Evolutionary conservation across 345 rosid species (phyloP), one percentile per base, ranked within the genome.

Genomic region (Reutealis trisperma): DNA sequence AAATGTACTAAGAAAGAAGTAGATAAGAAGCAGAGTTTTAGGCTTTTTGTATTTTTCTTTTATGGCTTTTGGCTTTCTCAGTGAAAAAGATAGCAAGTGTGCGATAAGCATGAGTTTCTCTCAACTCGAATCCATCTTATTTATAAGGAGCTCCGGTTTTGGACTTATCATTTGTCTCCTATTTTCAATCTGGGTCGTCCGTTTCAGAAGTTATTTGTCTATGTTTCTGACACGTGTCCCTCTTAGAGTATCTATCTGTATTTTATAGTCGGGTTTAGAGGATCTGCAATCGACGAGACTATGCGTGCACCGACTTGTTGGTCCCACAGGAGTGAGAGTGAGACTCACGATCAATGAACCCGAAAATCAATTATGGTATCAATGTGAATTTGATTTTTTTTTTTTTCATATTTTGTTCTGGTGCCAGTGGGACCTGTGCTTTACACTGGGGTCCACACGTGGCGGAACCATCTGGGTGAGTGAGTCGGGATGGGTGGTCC

Each of bases 131-230:
- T 8, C 37, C 16, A 15, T 16, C 6, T 0, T 45, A 54, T 75
- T 65, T 65, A 54, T 55, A 66, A 55, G 42, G 60, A 54, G 60
- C 0, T 57, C 27, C 30, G 0, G 2, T 12, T 71, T 21, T 9
- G 24, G 30, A 72, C 27, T 3, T 21, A 2, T 15, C 12, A 1
- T 15, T 13, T 8, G 44, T 37, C 16, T 21, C 47, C 18, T 49
- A 19, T 37, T 11, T 54, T 24, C 10, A 60, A 76, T 76, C 79
- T 61, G 70, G 37, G 54, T 52, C 80, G 80, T 77, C 21, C 58
- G 10, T 32, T 14, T 2, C 1, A 41, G 11, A 9, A n/a, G 59
- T 34, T 27, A 25, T 24, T 6, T 4, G 19, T 62, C 22, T 64
- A 8, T 13, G 68, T 7, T 37, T 16, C 22, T 10, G 71, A 71